phyloP scores from a whole-genome alignment of 768 basidiomycete genomes.

The Rossbeevera mucosa region DNA sequence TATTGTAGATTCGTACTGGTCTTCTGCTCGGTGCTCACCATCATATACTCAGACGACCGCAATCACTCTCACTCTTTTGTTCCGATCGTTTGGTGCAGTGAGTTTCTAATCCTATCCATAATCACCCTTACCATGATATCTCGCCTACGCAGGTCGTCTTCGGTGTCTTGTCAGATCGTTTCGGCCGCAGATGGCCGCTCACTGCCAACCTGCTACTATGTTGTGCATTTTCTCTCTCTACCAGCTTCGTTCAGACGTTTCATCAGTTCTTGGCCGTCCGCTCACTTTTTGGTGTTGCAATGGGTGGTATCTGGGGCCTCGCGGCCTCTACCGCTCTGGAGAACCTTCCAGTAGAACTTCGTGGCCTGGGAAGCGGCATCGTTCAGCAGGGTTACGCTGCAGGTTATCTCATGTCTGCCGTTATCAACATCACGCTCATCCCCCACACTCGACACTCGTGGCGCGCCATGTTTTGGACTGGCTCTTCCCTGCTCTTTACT shows the following conservation, averaged over 20 bases:
- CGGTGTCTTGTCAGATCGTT: constrained; percentile 81
- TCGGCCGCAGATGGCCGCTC: constrained; percentile 90
- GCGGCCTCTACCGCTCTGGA: constrained; percentile 82
- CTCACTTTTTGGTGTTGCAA: constrained; percentile 78
- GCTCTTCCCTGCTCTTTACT: constrained; percentile 62
- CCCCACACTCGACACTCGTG: constrained; percentile 41
- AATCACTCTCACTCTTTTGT: constrained; percentile 88
- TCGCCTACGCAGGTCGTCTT: constrained; percentile 50
- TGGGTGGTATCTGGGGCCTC: constrained; percentile 90
- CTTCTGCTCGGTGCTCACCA: constrained; percentile 5
- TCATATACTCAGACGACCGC: constrained; percentile 52
- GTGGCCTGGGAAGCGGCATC: constrained; percentile 82
- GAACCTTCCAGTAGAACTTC: constrained; percentile 83
- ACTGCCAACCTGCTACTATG: constrained; percentile 71
- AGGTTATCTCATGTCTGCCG: constrained; percentile 81
- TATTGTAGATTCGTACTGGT: background rate
- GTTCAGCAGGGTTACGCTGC: constrained; percentile 91
- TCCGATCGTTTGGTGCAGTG: constrained; percentile 75
- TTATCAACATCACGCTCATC: constrained; percentile 69
- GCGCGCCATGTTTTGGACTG: constrained; percentile 82
- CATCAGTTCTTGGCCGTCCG: constrained; percentile 74
- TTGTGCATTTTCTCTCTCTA: constrained; percentile 68
- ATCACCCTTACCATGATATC: background rate
- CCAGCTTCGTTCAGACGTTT: constrained; percentile 77
- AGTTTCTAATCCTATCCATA: constrained; percentile 13